Conservation (phyloP, 2,329 filamentous ascomycete species). For the Pseudogymnoascus sp. region DNA sequence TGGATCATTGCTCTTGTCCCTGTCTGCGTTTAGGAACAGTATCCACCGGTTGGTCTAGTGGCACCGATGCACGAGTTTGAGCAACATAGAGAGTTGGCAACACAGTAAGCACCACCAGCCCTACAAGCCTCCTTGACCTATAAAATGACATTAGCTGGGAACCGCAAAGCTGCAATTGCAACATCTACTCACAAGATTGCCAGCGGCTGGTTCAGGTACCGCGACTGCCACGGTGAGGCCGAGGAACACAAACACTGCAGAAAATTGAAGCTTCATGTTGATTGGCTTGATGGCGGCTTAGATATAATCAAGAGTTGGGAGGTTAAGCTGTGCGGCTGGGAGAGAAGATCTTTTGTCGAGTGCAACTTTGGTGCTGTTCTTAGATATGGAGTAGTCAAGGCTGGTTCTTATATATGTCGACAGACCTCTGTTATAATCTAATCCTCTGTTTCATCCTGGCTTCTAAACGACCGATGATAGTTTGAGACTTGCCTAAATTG, state of each 20-base stretch:
- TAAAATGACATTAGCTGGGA: not conserved
- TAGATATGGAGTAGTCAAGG: not conserved
- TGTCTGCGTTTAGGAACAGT: not conserved
- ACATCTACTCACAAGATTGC: not conserved
- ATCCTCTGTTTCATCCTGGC: not conserved
- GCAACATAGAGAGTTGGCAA: not conserved
- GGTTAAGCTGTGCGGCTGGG: not conserved
- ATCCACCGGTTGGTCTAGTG: not conserved
- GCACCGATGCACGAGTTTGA: not conserved
- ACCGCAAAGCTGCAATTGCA: not conserved
- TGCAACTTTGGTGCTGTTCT: not conserved
- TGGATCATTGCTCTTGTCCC: not conserved
- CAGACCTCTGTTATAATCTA: not conserved
- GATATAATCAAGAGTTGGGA: not conserved
- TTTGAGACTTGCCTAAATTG: not conserved
- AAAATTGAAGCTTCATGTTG: not conserved
- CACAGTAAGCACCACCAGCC: not conserved
- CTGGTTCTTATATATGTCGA: not conserved
- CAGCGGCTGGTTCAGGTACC: not conserved
- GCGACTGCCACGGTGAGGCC: not conserved
- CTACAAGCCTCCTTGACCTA: not conserved
- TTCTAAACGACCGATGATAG: not conserved
- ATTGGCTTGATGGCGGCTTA: not conserved
- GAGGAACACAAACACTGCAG: not conserved
- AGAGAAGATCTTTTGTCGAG: not conserved